Evolutionary conservation across 2,329 filamentous ascomycete genomes (phyloP).

Genomic region (Calonectria ilicicola): DNA sequence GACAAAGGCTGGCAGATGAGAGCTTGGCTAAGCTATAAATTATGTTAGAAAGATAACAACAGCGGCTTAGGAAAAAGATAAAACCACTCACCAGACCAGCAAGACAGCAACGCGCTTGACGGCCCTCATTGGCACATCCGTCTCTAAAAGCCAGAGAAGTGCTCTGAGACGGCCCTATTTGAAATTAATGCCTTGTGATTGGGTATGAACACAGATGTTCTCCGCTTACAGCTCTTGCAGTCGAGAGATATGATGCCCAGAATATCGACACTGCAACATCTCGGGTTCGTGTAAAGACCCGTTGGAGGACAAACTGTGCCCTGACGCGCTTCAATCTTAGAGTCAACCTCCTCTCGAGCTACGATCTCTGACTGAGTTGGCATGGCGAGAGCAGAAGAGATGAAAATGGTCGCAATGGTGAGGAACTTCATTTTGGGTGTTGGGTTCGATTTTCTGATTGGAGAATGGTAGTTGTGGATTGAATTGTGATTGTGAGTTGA

Average conservation of each 20-base stretch:
- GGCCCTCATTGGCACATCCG: background rate
- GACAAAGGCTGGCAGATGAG: background rate
- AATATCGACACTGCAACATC: background rate
- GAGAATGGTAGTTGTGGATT: background rate
- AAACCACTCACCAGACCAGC: background rate
- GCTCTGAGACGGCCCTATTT: background rate
- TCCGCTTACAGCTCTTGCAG: background rate
- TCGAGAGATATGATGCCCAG: background rate
- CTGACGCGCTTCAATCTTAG: background rate
- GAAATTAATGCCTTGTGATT: background rate
- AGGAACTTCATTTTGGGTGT: background rate
- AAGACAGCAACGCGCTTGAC: conserved; percentile 1
- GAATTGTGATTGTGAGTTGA: background rate
- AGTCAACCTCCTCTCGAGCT: background rate
- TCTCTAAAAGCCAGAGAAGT: background rate
- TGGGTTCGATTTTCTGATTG: background rate
- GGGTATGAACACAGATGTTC: too few species aligned
- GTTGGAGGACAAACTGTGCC: background rate
- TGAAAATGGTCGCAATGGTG: background rate
- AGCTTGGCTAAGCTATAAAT: background rate
- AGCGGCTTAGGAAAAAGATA: background rate
- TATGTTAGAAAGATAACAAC: background rate
- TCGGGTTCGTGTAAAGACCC: background rate
- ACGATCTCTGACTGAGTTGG: background rate
- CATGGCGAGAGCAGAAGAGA: background rate